phyloP scores from a whole-genome alignment of 768 basidiomycete genomes.

The Boletus rubropictus region DNA sequence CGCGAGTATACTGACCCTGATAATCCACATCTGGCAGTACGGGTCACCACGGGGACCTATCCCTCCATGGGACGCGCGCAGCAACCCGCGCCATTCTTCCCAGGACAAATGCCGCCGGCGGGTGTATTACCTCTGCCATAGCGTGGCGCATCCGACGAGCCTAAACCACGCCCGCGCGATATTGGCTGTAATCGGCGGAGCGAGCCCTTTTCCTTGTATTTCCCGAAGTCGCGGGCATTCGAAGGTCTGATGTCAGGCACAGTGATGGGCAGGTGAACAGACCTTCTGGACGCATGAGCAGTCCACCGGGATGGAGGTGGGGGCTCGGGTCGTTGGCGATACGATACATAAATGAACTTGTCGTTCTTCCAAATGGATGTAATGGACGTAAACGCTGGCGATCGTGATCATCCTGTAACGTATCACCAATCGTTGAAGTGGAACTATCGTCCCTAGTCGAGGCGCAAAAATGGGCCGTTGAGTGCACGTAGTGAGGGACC shows the following conservation, averaged over 20 bases:
- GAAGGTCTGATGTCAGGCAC: conserved; percentile 16
- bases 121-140: neutral
- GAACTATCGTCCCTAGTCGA: neutral
- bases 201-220: neutral
- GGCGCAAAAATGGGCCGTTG: neutral
- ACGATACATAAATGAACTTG: neutral
- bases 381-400: conserved; percentile 8
- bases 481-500: conserved; percentile 1
- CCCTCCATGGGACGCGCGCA: neutral
- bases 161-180: conserved; percentile 3
- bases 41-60: conserved; percentile 2
- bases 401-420: too few relatives aligned
- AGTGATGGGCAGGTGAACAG: conserved; percentile 4
- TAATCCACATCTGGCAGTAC: neutral
- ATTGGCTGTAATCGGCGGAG: conserved; percentile 2
- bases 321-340: conserved; percentile 4
- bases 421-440: too few relatives aligned
- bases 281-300: neutral
- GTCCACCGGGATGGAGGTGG: conserved; percentile 4
- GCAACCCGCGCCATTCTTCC: neutral
- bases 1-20: conserved; percentile 11
- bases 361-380: conserved; percentile 6
- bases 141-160: conserved; percentile 2
- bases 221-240: conserved; percentile 3
- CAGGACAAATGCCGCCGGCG: conserved; percentile 1